phyloP scores from a whole-genome alignment of 2,329 filamentous ascomycete species.

The Colletotrichum sansevieriae region DNA sequence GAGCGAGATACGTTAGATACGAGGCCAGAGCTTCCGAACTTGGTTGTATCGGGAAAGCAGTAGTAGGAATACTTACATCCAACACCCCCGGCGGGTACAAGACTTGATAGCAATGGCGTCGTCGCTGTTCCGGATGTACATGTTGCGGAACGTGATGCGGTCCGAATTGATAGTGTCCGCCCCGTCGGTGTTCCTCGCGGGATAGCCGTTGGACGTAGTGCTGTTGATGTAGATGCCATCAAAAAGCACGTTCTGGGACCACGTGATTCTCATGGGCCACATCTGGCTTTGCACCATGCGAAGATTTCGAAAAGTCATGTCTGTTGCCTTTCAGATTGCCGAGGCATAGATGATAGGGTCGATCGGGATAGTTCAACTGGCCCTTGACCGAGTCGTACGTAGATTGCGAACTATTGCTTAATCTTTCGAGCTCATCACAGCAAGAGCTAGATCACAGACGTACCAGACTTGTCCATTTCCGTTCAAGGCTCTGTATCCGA shows the following conservation, averaged over 20 bases:
- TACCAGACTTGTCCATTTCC: conserved; percentile 1
- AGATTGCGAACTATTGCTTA: fast-evolving
- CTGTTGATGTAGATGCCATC: neutral
- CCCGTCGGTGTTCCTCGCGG: conserved; percentile 12
- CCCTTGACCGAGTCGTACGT: neutral
- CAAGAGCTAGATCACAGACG: too few species aligned
- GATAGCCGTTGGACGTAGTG: neutral
- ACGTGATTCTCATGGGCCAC: neutral
- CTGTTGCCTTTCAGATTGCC: neutral
- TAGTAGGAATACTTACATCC: too few species aligned
- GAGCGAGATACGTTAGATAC: too few species aligned
- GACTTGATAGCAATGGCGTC: neutral
- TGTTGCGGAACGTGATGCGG: conserved; percentile 18
- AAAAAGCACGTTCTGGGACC: conserved; percentile 15
- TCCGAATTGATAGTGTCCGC: conserved; percentile 14
- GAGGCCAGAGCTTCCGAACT: too few species aligned
- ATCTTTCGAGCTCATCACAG: neutral
- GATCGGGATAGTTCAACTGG: conserved; percentile 1
- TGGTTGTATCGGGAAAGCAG: too few species aligned
- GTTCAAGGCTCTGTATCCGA: conserved; percentile 1
- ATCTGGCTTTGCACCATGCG: conserved; percentile 3
- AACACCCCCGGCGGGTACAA: too few species aligned
- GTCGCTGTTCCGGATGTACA: conserved; percentile 19
- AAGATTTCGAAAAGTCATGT: neutral
- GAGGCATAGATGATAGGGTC: conserved; percentile 1